Percentiles rank a stretch among this genome's conserved stretches.
Evolutionary conservation across 2,329 filamentous ascomycete species (phyloP).

Genomic region (Nemania diffusa): DNA sequence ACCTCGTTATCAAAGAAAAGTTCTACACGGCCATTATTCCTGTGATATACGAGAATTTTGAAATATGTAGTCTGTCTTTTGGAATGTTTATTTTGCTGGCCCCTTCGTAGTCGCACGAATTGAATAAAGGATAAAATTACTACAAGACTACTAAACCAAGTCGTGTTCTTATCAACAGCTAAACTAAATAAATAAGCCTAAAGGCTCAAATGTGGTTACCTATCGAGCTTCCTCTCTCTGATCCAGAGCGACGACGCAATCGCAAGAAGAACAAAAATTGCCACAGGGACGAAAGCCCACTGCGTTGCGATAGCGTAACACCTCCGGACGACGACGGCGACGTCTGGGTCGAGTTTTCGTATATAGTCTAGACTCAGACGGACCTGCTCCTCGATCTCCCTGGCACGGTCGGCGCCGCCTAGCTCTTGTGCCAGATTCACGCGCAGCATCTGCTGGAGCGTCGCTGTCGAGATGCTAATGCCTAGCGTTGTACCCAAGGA

Average conservation of each 20-base stretch:
- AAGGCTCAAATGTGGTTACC: constrained; percentile 24
- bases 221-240: constrained; percentile 64
- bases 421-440: constrained; percentile 64
- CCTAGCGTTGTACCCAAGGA: constrained; percentile 81
- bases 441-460: constrained; percentile 76
- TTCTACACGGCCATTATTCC: background rate
- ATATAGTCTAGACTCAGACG: constrained; percentile 77
- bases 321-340: constrained; percentile 68
- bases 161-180: background rate
- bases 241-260: constrained; percentile 62
- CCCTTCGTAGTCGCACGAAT: background rate
- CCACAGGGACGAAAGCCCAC: constrained; percentile 55
- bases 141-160: background rate
- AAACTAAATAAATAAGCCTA: background rate
- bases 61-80: background rate
- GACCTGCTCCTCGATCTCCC: constrained; percentile 74
- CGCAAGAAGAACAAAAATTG: constrained; percentile 52
- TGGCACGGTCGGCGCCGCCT: constrained; percentile 65
- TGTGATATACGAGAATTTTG: background rate
- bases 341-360: constrained; percentile 67
- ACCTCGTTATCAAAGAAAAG: background rate
- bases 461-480: constrained; percentile 75
- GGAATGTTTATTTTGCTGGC: background rate
- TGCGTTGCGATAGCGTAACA: constrained; percentile 69
- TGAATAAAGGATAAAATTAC: background rate